Base-by-base conservation (phyloP, 768 basidiomycete species). In the Rhodotorula diobovata region DNA sequence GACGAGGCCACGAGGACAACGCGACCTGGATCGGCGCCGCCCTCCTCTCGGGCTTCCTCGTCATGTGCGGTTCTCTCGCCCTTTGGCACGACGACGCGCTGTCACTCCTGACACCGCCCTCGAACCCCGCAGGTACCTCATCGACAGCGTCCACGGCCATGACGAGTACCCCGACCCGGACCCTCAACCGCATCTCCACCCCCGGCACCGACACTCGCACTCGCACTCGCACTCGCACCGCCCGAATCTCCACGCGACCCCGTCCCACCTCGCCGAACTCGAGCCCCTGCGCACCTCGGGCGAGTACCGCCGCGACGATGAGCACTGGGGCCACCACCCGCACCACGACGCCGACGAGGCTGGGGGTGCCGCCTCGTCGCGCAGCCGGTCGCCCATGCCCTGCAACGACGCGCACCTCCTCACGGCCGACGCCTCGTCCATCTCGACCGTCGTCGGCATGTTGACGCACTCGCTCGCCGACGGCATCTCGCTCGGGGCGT, bases 381-480 rank as follows among this genome's bases (percentile, higher is more conserved):
- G 63, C 37, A 76, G 78, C 20, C 37, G 41, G 63, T 16, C 54
- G 34, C 34, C 57, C 0, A 12, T 5, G 23, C 37, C 21, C 15
- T 30, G 30, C 51, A 35, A 61, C 51, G 57, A 56, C 28, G n/a
- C 51, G 18, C 25, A 35, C 50, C 20, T 65, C 53, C n/a, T 70
- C 43, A 60, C 30, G 57, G 65, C 65, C 16, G 65, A 66, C 43
- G 56, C 45, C 16, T 56, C 76, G 25, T 87, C 88, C 16, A 86
- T 88, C 61, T 84, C 93, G 48, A 84, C 94, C 48, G 91, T 93
- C 1, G 80, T 97, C 16, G 96, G 94, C 2, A 82, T 98, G 56
- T 84, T 91, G 35, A 85, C 93, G 35, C 95, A 99, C 78, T 90
- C 88, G 2, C 83, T 93, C 59, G 90, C 93, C 0, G 96, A 99